Base-by-base conservation (phyloP, 306 rosid species). In the Cucurbita argyrosperma region DNA sequence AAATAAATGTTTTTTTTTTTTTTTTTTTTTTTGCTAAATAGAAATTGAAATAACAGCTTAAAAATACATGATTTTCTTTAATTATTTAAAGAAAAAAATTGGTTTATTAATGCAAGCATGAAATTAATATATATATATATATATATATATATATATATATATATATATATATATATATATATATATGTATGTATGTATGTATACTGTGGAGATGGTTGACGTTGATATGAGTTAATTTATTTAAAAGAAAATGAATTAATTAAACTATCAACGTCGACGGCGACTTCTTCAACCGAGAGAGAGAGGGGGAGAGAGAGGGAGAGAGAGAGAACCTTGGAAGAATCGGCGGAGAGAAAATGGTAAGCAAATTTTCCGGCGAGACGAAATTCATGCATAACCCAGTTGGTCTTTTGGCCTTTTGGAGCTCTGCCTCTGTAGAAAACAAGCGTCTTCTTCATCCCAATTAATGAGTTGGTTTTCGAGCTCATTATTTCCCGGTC, bases 301-400 rank as follows among this genome's bases (percentile, higher is more conserved):
- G 38, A 58, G 10, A 57, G 23, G n/a, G 45, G 39, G 38, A 42
- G 72, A 55, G 49, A 59, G 10, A 63, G 23, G n/a, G 45, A 46
- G 38, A 42, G 72, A 55, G 49, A 5, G 37, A 11, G 47, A 16
- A 85, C 94, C 89, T 86, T 86, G 45, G 89, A 76, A 79, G 90
- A 76, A 81, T 42, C 85, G 13, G 89, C 53, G 16, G 89, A 84
- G 74, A 86, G 93, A 52, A 81, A 88, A 49, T 88, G 90, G 74
- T 86, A 88, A 8, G 90, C 87, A 76, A 83, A 80, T 82, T 86
- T 86, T 49, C 90, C 90, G 76, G 87, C 90, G 55, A 88, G 88
- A 4, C 90, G 89, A 76, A 84, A 88, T 47, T 88, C 94, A 64
- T 88, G 94, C 89, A 86, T 86, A 54, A 88, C 90, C 94, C 94